Base-by-base conservation (phyloP, 306 rosid species). In the Adenanthera pavonina region DNA sequence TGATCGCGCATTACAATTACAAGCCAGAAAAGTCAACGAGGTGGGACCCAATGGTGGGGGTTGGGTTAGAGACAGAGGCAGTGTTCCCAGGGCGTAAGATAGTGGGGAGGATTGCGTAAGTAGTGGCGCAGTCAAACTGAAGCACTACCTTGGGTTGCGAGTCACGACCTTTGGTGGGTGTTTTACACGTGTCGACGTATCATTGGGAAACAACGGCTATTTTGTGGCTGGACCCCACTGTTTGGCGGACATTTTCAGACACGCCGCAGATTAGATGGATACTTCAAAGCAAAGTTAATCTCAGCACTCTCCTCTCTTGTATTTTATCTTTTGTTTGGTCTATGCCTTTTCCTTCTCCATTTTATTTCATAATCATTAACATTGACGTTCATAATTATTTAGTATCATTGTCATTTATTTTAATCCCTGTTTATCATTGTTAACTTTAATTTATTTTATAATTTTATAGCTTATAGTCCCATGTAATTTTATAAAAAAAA, bases 11-110 rank as follows among this genome's bases (percentile, higher is more conserved):
- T 6, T 9, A 8, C 36, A 25, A 78, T 87, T 81, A 46, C 43
- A 73, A 67, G 62, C 59, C 56, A 44, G 40, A n/a, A 41, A 79
- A 81, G 92, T 90, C 97, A 92, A 92, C 92, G 80, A 51, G 0
- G 62, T 73, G 84, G 93, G 90, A 41, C 86, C 88, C n/a, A 34
- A 16, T 2, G 73, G 30, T 65, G 71, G 5, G 48, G 56, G 1
- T 41, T 6, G 41, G 5, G 33, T 8, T 9, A 13, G 9, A 33
- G 68, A 41, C 5, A 7, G 47, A 15, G 61, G 44, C 69, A 33
- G 86, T 52, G 84, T 57, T 17, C 74, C 68, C 48, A 52, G 13
- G 33, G 91, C 81, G 87, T 84, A 77, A 35, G 84, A 17, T 88
- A 91, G 88, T 80, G 13, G 4, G 9, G 2, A 20, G 9, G 48